Base-by-base conservation (phyloP, 2,329 filamentous ascomycete species). In the Cladosporium sp. region DNA sequence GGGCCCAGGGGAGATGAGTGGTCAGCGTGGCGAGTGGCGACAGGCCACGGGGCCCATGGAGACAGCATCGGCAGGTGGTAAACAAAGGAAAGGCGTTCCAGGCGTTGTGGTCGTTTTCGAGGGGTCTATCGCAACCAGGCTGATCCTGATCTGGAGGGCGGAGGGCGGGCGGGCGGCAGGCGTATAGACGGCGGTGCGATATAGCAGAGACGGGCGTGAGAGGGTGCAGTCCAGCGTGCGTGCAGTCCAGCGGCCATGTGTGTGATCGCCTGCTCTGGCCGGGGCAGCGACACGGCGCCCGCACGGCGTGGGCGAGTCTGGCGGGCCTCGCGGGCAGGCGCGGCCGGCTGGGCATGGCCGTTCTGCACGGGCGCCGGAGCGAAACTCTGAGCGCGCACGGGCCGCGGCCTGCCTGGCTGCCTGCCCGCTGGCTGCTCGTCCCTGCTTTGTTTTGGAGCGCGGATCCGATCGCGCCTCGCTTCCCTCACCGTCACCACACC, bases 401-500 rank as follows among this genome's bases (percentile, higher is more conserved):
- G 43, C 31, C 43, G 31, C 43, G 3, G 8, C n/a, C 28, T 31
- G 33, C 42, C 22, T 28, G 22, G 22, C 22, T 28, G 22, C 22
- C 18, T 28, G 42, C 42, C 42, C 6, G 13, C 28, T 46, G 22
- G 28, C 43, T 10, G n/a, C 9, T 32, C 43, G 43, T 46, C 43
- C 43, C 43, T 46, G 43, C 43, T 45, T 45, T 46, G 43, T 46
- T 46, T 46, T 46, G 43, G 43, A 43, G 43, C 43, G n/a, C 19
- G 28, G 43, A 34, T 28, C 43, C n/a, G 28, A 35, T 34, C 32
- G 31, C 38, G 38, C 43, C 32, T 33, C 43, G 34, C 32, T 33
- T 19, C 34, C n/a, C 31, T 49, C 46, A 33, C 44, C 14, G 13
- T 49, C 46, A 41, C 22, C 46, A 41, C 14, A 35, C 28, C 8